Conservation (phyloP, 2,329 filamentous ascomycete genomes). For the Pseudogymnoascus sp. region DNA sequence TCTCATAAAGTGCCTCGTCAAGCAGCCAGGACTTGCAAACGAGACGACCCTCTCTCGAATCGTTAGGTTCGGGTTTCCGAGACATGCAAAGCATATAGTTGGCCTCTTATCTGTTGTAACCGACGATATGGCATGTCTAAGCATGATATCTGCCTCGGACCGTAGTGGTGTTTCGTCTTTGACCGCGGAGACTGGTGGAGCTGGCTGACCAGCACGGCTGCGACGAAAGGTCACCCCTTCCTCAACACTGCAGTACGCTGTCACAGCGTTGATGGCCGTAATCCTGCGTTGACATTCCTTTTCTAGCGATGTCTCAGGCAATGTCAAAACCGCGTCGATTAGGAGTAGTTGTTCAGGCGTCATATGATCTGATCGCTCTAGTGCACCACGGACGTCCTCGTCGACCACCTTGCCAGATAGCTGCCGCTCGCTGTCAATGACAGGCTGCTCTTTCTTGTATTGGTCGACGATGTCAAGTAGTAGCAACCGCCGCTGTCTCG, state of each 20-base stretch:
- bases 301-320: conserved; percentile 13
- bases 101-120: conserved; percentile 14
- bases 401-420: conserved; percentile 8
- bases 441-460: conserved; percentile 13
- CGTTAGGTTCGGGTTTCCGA: not conserved
- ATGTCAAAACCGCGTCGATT: conserved; percentile 10
- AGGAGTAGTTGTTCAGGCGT: not conserved
- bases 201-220: not conserved
- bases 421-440: conserved; percentile 12
- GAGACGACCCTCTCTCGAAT: not conserved
- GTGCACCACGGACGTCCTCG: conserved; percentile 10
- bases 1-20: conserved; percentile 7
- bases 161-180: conserved; percentile 6
- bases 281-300: conserved; percentile 13
- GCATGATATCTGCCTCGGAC: conserved; percentile 2
- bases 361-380: conserved; percentile 12
- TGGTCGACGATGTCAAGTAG: conserved; percentile 11
- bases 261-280: conserved; percentile 13
- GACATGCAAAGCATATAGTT: conserved; percentile 10
- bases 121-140: conserved; percentile 12
- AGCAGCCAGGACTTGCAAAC: not conserved
- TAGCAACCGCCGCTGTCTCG: conserved; percentile 11
- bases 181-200: not conserved
- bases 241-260: conserved; percentile 8
- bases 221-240: conserved; percentile 8